These are phyloP conservation scores for Cinnamomum chago DNA, from an alignment of 164 flowering plant species.

Conservation along the genomic window DNA sequence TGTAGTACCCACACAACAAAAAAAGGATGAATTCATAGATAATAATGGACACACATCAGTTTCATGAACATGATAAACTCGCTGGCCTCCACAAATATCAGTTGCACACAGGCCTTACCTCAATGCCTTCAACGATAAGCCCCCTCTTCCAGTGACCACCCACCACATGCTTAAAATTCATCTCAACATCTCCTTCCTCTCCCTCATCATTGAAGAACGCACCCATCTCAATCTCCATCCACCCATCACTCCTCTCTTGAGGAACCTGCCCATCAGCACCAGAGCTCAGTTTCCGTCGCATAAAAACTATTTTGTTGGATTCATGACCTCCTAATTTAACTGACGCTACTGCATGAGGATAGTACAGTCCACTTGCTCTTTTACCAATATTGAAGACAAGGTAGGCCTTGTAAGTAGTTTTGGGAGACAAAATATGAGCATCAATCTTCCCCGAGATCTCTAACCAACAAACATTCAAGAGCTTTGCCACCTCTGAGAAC, in stretches of 20 bases:
- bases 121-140: constrained; percentile 56
- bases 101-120: constrained; percentile 38
- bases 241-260: constrained; percentile 31
- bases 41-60: too few species aligned
- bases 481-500: constrained; percentile 39
- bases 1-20: too few species aligned
- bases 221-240: constrained; percentile 56
- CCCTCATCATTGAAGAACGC: constrained; percentile 23
- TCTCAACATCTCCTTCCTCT: constrained; percentile 17
- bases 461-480: constrained; percentile 33
- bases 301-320: neutral
- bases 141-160: constrained; percentile 31
- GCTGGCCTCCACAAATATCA: too few species aligned
- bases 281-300: too few species aligned
- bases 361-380: constrained; percentile 16
- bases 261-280: neutral
- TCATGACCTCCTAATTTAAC: constrained; percentile 9
- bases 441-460: constrained; percentile 33
- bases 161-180: constrained; percentile 19
- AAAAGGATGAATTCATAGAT: too few species aligned
- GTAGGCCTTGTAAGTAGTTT: constrained; percentile 28
- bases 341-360: constrained; percentile 24
- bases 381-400: constrained; percentile 21
- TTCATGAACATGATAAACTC: too few species aligned
- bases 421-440: constrained; percentile 30